These are phyloP conservation scores for Aspergillus jensenii DNA, from an alignment of 2,329 filamentous ascomycete genomes.

Conservation along the genomic window DNA sequence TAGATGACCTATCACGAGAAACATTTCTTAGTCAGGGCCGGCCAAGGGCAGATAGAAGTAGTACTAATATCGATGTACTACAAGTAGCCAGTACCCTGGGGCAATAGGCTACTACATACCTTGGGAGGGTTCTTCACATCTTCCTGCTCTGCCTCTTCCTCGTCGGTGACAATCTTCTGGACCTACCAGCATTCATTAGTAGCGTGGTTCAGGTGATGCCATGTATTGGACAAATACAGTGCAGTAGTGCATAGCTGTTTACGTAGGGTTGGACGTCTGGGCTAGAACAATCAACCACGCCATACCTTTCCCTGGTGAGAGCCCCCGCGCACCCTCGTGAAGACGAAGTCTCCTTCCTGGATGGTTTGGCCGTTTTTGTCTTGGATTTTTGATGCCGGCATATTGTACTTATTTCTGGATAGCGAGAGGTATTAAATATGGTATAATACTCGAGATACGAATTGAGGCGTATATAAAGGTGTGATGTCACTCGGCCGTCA, in stretches of 20 bases:
- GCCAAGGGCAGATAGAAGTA: no score
- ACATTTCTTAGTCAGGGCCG: no score
- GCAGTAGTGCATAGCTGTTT: no score
- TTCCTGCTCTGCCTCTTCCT: constrained; percentile 21
- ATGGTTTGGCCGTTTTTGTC: constrained; percentile 24
- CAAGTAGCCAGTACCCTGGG: neutral
- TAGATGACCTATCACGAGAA: constrained; percentile 22
- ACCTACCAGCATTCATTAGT: constrained; percentile 10
- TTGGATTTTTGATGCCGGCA: constrained; percentile 20
- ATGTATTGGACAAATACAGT: no score
- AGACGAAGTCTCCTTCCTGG: constrained; percentile 23
- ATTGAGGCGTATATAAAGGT: neutral
- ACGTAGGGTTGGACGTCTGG: neutral
- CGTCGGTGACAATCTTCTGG: constrained; percentile 24
- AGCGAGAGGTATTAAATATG: neutral
- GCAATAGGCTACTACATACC: constrained; percentile 10
- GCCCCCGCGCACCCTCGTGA: constrained; percentile 24
- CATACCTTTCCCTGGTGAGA: constrained; percentile 23
- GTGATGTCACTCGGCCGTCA: neutral
- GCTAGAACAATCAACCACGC: neutral
- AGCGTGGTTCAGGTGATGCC: no score
- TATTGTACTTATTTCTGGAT: neutral
- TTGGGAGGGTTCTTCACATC: constrained; percentile 26
- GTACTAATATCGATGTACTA: no score
- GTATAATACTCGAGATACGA: neutral